Evolutionary conservation across 768 basidiomycete species (phyloP), one percentile per base, ranked within the genome.

Genomic region (Asterophora lycoperdoides): DNA sequence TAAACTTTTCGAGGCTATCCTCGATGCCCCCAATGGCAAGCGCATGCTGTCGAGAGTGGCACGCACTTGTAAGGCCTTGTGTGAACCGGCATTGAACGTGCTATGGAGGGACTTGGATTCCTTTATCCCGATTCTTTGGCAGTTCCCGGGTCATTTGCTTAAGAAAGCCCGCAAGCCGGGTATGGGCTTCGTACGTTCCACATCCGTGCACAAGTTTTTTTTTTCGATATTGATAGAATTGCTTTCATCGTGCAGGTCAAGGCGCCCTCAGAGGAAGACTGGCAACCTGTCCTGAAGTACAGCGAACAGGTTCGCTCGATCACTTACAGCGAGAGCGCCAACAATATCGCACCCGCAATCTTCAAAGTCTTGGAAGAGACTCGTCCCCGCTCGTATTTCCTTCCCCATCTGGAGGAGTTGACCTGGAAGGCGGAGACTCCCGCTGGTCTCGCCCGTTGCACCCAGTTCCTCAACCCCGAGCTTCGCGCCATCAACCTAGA

Each of bases 81-180:
- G 75, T 56, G 86, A 84, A 55, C 85, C 85, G 11, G 79, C 82
- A n/a, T 60, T 89, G 56, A 71, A 82, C 61, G 69, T 83, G 41
- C 72, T 90, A 26, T 90, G 88, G 88, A 79, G 76, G 61, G 88
- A 90, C 58, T 68, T 90, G 48, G 86, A 89, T 63, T 86, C 84
- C 10, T 70, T 89, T 51, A 67, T 80, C 39, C 88, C 88, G 8
- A 70, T 90, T 49, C 70, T 89, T 49, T 81, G 82, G 30, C 62
- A 89, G 46, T 89, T 90, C 62, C 88, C 88, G 11, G 72, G 69
- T 49, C 71, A 76, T 54, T 59, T 89, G 55, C 69, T 89, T 66
- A 86, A 80, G 67, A 86, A 80, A 65, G 73, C 81, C 49, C 78
- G 80, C 53, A 81, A 77, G 60, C 88, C 88, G 42, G 86, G 86